These are phyloP conservation scores for Sporothrix dimorphospora DNA, from an alignment of 2,329 filamentous ascomycete species.

Conservation along the genomic window DNA sequence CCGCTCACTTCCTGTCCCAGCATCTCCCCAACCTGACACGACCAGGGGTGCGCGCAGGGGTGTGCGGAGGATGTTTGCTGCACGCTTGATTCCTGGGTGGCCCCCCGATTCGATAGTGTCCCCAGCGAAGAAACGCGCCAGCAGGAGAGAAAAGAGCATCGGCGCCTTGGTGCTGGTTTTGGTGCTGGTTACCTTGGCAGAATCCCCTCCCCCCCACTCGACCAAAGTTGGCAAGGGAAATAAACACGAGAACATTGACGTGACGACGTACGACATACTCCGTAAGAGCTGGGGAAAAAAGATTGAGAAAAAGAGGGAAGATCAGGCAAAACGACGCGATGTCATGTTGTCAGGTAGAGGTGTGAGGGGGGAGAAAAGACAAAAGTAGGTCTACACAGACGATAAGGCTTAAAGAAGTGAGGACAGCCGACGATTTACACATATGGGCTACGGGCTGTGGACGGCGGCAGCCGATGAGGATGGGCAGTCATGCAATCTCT, in stretches of 20 bases:
- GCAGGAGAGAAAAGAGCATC: background rate
- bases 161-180: too few relatives aligned
- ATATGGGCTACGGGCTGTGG: too few relatives aligned
- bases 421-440: too few relatives aligned
- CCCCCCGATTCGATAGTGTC: constrained; percentile 14
- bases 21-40: constrained; percentile 12
- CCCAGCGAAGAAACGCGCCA: background rate
- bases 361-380: background rate
- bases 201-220: background rate
- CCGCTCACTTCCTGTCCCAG: constrained; percentile 7
- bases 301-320: background rate
- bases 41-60: too few relatives aligned
- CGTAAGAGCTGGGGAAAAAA: too few relatives aligned
- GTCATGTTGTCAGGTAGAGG: background rate
- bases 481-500: background rate
- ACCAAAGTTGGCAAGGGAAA: background rate
- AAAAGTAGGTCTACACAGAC: background rate
- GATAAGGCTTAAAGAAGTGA: background rate
- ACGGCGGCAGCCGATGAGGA: background rate
- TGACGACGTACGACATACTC: background rate
- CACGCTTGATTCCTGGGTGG: background rate
- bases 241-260: background rate
- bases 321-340: background rate
- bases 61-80: background rate
- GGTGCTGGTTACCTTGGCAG: background rate